A percentile compares a stretch with the other conserved stretches of the same genome.
Conservation (phyloP, 2,329 filamentous ascomycete genomes). For the Ophiostoma tasmaniense region DNA sequence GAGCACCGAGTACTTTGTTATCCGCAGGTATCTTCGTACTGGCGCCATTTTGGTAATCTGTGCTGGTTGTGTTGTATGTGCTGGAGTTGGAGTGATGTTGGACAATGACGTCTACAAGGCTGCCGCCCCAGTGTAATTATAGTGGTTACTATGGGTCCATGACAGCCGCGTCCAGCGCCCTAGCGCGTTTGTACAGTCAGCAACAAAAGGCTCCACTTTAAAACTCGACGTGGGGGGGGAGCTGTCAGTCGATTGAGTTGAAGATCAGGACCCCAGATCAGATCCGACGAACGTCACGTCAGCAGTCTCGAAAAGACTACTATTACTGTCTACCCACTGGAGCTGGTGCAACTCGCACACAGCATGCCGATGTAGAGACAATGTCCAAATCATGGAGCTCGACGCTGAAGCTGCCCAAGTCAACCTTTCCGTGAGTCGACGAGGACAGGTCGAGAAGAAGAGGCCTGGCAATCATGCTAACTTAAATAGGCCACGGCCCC, state of each 20-base stretch:
- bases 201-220: slow-evolving; percentile 7
- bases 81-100: not conserved
- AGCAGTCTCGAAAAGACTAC: not conserved
- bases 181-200: slow-evolving; percentile 1
- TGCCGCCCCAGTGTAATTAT: not conserved
- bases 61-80: not conserved
- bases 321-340: not conserved
- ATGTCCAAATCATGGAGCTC: slow-evolving; percentile 60
- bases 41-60: slow-evolving; percentile 60
- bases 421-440: slow-evolving; percentile 56
- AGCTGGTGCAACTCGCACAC: slow-evolving; percentile 1
- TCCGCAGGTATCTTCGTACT: slow-evolving; percentile 79
- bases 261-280: not conserved
- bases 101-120: slow-evolving; percentile 9
- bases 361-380: slow-evolving; percentile 14
- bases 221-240: slow-evolving; percentile 9
- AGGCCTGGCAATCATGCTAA: not conserved
- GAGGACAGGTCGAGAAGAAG: not conserved
- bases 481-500: slow-evolving; percentile 41
- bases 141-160: not conserved
- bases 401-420: slow-evolving; percentile 67
- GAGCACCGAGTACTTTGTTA: slow-evolving; percentile 88
- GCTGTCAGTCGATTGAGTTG: not conserved
- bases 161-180: not conserved
- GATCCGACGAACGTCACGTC: not conserved